These are phyloP conservation scores for Austroboletus rostrupii DNA, from an alignment of 1,284 basidiomycete species.

Conservation along the genomic window DNA sequence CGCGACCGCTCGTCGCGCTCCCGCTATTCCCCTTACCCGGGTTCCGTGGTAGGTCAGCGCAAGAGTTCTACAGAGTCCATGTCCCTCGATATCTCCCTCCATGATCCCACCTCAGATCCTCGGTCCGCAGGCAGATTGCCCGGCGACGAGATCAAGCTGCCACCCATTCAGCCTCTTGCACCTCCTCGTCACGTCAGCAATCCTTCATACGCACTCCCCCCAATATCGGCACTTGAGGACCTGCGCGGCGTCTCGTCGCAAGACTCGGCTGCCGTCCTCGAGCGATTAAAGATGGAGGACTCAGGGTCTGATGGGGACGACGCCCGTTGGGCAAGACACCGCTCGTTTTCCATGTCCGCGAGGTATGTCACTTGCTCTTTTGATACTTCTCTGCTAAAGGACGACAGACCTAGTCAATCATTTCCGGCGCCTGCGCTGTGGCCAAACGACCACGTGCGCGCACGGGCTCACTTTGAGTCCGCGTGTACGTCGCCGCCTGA, in stretches of 20 bases:
- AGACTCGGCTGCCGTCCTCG: slow-evolving; percentile 60
- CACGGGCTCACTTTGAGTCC: slow-evolving; percentile 16
- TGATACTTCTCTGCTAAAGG: slow-evolving; percentile 5
- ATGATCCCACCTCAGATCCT: slow-evolving; percentile 21
- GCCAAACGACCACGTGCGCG: slow-evolving; percentile 18
- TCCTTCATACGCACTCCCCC: slow-evolving; percentile 51
- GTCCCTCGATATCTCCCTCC: slow-evolving; percentile 41
- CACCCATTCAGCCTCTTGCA: slow-evolving; percentile 46
- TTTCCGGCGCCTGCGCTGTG: slow-evolving; percentile 27
- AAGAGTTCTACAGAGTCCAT: slow-evolving; percentile 29
- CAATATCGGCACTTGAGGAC: slow-evolving; percentile 65
- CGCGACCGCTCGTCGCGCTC: slow-evolving; percentile 28
- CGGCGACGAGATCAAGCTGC: slow-evolving; percentile 44
- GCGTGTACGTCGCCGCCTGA: slow-evolving; percentile 16
- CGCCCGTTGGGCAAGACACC: slow-evolving; percentile 33
- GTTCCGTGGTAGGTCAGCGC: slow-evolving; percentile 25
- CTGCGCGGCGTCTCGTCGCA: slow-evolving; percentile 45
- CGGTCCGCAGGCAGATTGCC: slow-evolving; percentile 20
- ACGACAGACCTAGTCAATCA: slow-evolving; percentile 14
- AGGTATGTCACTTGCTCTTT: slow-evolving; percentile 16
- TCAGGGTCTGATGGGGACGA: slow-evolving; percentile 25
- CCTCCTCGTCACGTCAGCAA: slow-evolving; percentile 28
- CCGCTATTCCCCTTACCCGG: slow-evolving; percentile 44
- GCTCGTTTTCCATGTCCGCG: slow-evolving; percentile 25
- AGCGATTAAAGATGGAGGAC: slow-evolving; percentile 52